These are phyloP conservation scores for Medicago arabica DNA, from an alignment of 306 rosid species.

Conservation along the genomic window DNA sequence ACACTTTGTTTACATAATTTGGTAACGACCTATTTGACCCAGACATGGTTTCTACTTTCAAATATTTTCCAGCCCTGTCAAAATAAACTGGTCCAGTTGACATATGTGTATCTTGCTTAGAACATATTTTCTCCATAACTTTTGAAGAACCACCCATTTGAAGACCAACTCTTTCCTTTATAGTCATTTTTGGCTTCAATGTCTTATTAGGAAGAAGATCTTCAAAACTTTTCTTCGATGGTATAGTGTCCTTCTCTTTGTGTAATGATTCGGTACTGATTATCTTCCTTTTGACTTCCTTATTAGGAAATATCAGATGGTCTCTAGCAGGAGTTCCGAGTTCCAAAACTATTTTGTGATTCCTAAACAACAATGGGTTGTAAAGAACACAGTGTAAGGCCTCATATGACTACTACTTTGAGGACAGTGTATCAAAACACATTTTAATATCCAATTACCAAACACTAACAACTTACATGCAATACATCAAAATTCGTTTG, in stretches of 20 bases:
- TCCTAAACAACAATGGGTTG: constrained; percentile 50
- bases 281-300: constrained; percentile 40
- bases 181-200: constrained; percentile 4
- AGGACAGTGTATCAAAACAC: constrained; percentile 12
- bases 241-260: constrained; percentile 38
- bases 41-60: constrained; percentile 39
- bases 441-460: constrained; percentile 16
- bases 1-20: constrained; percentile 27
- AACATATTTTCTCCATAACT: constrained; percentile 32
- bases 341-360: constrained; percentile 53
- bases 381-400: constrained; percentile 33
- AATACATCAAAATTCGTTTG: constrained; percentile 65
- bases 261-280: constrained; percentile 18
- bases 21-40: constrained; percentile 11
- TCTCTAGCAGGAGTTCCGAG: constrained; percentile 59
- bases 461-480: constrained; percentile 61
- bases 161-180: constrained; percentile 23
- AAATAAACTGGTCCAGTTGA: constrained; percentile 33
- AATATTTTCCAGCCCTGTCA: constrained; percentile 35
- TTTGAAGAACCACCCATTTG: constrained; percentile 42
- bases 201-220: constrained; percentile 37
- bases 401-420: constrained; percentile 17
- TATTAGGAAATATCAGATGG: constrained; percentile 59
- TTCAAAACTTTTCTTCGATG: constrained; percentile 35
- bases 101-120: constrained; percentile 28